These are phyloP conservation scores for Citrullus colocynthis DNA, from an alignment of 306 rosid species.

Conservation along the genomic window DNA sequence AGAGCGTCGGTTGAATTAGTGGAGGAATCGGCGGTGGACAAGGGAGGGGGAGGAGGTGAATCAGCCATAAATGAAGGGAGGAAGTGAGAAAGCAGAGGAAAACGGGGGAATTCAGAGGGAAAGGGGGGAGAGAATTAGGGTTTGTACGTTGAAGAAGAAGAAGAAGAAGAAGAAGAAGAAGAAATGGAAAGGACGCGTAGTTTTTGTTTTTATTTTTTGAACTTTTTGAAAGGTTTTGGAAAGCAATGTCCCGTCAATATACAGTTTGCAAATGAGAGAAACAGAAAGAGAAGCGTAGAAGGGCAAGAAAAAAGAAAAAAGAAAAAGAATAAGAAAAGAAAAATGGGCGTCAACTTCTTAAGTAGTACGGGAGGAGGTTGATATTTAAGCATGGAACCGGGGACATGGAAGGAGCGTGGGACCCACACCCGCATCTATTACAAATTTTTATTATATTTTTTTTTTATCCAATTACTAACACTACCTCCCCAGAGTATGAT, in stretches of 20 bases:
- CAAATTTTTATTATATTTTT: no score
- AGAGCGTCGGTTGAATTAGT: neutral
- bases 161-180: neutral
- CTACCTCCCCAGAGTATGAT: no score
- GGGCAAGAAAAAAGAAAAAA: no score
- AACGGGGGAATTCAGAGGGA: neutral
- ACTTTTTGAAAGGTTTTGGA: slow-evolving; percentile 33
- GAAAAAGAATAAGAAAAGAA: neutral
- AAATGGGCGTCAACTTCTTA: slow-evolving; percentile 31
- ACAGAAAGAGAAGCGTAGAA: neutral
- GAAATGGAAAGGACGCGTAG: slow-evolving; percentile 50
- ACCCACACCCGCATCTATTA: slow-evolving; percentile 26
- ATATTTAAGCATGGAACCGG: slow-evolving; percentile 24
- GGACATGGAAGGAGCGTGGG: slow-evolving; percentile 12
- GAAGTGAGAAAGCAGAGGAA: neutral
- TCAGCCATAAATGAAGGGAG: neutral
- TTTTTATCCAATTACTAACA: no score
- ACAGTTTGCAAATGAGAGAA: slow-evolving; percentile 18
- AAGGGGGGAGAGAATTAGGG: neutral
- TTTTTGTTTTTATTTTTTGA: slow-evolving; percentile 35
- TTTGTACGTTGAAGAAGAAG: slow-evolving; percentile 19
- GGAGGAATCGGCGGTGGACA: neutral
- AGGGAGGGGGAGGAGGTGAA: neutral
- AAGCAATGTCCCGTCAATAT: slow-evolving; percentile 45
- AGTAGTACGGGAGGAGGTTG: slow-evolving; percentile 32